Evolutionary conservation across 495 filamentous ascomycete species (phyloP).

Genomic region (Tuber brumale): DNA sequence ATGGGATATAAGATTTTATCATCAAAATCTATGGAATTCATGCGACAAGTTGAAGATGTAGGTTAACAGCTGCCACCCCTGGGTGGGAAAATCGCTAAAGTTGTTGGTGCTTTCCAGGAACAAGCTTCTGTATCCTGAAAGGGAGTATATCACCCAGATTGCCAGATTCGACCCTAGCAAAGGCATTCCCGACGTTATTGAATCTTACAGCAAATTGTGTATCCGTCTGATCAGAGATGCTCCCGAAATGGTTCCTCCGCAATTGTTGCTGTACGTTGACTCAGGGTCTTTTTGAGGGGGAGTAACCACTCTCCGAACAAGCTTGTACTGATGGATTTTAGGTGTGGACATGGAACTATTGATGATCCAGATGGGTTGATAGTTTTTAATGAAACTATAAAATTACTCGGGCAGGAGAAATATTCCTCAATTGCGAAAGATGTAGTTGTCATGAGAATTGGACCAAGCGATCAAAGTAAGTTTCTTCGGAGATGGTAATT

Average conservation of each 20-base stretch:
- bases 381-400: constrained; percentile 65
- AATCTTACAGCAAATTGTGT: constrained; percentile 69
- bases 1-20: constrained; percentile 71
- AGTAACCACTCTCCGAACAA: not conserved
- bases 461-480: constrained; percentile 61
- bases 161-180: constrained; percentile 83
- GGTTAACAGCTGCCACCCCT: constrained; percentile 16
- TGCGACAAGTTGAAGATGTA: constrained; percentile 57
- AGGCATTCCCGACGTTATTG: constrained; percentile 72
- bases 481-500: not conserved
- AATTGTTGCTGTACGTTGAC: constrained; percentile 56
- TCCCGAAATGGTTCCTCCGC: constrained; percentile 53
- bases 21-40: constrained; percentile 62
- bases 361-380: constrained; percentile 69
- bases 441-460: constrained; percentile 69
- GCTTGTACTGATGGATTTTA: constrained; percentile 18
- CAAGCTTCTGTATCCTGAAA: constrained; percentile 59
- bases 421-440: constrained; percentile 50
- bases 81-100: constrained; percentile 10
- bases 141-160: constrained; percentile 74
- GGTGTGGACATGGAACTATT: constrained; percentile 69
- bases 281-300: not conserved
- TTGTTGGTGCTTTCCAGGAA: constrained; percentile 47
- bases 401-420: constrained; percentile 54
- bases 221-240: constrained; percentile 49